A percentile compares a stretch with the other conserved stretches of the same genome.
These are phyloP conservation scores for Blepharisma japonicum DNA, from an alignment of 73 alveolate genomes.

Conservation along the genomic window DNA sequence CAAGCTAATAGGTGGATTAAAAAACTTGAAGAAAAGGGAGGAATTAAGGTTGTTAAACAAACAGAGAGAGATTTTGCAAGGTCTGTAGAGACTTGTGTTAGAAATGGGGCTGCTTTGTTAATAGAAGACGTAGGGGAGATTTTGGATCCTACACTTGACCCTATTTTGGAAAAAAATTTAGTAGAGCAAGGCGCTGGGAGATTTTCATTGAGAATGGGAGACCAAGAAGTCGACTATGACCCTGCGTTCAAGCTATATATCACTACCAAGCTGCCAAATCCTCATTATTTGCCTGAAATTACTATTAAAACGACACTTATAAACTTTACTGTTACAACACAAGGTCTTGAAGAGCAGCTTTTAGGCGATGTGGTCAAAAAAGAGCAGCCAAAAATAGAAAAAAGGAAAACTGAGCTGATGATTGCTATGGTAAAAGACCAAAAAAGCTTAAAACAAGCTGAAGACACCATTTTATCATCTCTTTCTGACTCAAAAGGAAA, in stretches of 20 bases:
- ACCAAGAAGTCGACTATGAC: conserved; percentile 90
- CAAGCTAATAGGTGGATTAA: conserved; percentile 99
- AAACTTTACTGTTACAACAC: conserved; percentile 98
- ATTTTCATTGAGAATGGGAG: conserved; percentile 80
- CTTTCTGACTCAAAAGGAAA: conserved; percentile 91
- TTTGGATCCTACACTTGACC: conserved; percentile 97
- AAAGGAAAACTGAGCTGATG: conserved; percentile 85
- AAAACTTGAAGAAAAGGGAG: conserved; percentile 85
- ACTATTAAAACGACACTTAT: conserved; percentile 97
- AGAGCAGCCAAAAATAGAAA: conserved; percentile 97
- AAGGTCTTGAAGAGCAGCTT: conserved; percentile 98
- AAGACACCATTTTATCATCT: conserved; percentile 79
- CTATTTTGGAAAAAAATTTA: conserved; percentile 85
- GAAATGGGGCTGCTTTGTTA: conserved; percentile 82
- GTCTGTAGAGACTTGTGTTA: conserved; percentile 32
- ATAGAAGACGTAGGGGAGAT: conserved; percentile 95
- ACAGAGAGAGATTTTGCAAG: not conserved
- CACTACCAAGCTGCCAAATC: conserved; percentile 99
- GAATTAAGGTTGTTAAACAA: conserved; percentile 62
- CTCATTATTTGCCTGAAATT: conserved; percentile 98
- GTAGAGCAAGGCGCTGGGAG: conserved; percentile 80
- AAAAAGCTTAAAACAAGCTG: conserved; percentile 81
- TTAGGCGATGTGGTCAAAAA: conserved; percentile 98
- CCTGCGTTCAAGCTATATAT: conserved; percentile 89
- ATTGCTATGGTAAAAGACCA: conserved; percentile 79